Evolutionary conservation across 1,139 yeast genomes (phyloP).

Genomic region (Blastobotrys apis): DNA sequence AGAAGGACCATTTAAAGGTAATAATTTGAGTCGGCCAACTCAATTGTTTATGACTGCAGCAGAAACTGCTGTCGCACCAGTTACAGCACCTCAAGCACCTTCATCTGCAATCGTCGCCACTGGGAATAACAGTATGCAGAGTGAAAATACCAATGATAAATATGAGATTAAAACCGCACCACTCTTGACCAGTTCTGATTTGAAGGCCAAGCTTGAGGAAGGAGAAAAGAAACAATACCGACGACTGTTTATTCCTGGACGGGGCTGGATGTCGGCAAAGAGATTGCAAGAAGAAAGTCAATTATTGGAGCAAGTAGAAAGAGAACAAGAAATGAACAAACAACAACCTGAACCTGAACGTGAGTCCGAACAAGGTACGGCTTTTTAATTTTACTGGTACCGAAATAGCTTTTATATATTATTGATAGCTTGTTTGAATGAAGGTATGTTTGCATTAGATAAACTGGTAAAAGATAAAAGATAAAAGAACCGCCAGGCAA

Average conservation of each 20-base stretch:
- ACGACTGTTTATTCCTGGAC: constrained; percentile 47
- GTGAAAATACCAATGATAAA: not conserved
- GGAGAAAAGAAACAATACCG: constrained; percentile 37
- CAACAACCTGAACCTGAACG: not conserved
- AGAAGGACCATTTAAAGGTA: not conserved
- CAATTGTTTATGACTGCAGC: constrained; percentile 9
- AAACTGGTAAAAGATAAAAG: too few relatives aligned
- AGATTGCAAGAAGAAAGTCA: constrained; percentile 35
- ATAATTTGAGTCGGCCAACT: constrained; percentile 2
- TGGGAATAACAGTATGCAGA: not conserved
- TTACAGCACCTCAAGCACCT: too few relatives aligned
- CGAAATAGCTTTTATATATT: too few relatives aligned
- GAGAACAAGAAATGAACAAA: not conserved
- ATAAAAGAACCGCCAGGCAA: too few relatives aligned
- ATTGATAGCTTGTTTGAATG: too few relatives aligned
- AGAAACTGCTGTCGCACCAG: constrained; percentile 4
- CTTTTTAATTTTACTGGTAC: not conserved
- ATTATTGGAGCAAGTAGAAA: constrained; percentile 17
- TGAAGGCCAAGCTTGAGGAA: constrained; percentile 25
- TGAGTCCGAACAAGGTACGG: not conserved
- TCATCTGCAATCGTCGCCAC: not conserved
- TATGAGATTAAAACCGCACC: constrained; percentile 1
- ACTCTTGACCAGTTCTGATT: constrained; percentile 14
- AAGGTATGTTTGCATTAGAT: too few relatives aligned
- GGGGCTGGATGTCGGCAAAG: constrained; percentile 50